Conservation (phyloP, 2,329 filamentous ascomycete species). For the Colletotrichum melonis region DNA sequence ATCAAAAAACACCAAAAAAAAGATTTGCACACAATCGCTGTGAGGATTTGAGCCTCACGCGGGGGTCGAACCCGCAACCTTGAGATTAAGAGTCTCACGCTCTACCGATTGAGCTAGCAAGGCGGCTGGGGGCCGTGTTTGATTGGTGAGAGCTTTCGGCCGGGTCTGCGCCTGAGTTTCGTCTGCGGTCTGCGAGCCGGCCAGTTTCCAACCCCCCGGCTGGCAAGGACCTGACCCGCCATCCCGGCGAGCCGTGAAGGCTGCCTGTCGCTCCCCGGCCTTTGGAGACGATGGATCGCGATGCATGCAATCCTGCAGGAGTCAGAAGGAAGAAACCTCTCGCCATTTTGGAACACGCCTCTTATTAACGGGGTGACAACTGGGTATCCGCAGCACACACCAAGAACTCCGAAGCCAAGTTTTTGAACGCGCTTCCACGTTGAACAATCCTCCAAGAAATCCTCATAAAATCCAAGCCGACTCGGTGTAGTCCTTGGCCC, state of each 20-base stretch:
- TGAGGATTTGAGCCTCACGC: conserved; percentile 35
- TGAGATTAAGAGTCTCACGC: conserved; percentile 74
- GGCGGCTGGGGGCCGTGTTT: not conserved
- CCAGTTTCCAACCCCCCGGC: not conserved
- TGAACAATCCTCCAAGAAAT: no score
- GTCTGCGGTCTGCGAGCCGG: not conserved
- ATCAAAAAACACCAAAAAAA: not conserved
- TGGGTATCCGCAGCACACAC: conserved; percentile 1
- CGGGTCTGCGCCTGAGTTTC: not conserved
- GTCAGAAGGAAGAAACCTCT: not conserved
- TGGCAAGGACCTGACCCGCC: no score
- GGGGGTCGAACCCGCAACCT: conserved; percentile 40
- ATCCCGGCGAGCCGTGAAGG: not conserved
- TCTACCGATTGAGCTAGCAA: conserved; percentile 77
- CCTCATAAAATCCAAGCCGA: conserved; percentile 28
- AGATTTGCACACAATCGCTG: not conserved
- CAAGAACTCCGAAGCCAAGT: not conserved
- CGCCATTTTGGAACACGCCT: not conserved
- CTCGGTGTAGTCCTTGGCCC: conserved; percentile 21
- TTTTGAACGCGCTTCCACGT: no score
- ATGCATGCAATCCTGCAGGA: not conserved
- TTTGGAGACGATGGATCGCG: not conserved
- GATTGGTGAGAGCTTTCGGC: not conserved
- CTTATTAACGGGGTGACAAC: not conserved
- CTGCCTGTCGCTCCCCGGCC: no score